A percentile compares a stretch with the other conserved stretches of the same genome.
These are phyloP conservation scores for Colletotrichum chrysophilum DNA, from an alignment of 2,329 filamentous ascomycete genomes.

Conservation along the genomic window DNA sequence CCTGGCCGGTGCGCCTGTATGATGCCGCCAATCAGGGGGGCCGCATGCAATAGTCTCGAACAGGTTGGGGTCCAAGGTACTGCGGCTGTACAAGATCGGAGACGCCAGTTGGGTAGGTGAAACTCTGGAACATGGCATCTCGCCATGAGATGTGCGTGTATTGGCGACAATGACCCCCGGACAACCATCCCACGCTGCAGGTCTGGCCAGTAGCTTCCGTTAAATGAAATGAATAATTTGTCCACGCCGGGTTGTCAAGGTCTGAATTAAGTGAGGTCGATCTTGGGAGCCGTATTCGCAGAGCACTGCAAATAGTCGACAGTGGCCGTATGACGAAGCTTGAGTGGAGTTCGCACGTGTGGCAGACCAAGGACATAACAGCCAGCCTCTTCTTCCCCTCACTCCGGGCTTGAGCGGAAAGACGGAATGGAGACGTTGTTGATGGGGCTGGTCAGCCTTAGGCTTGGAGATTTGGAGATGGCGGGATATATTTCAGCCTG, in stretches of 20 bases:
- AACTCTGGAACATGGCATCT: not conserved
- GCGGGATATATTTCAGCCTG: not conserved
- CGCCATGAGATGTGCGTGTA: not conserved
- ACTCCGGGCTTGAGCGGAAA: not conserved
- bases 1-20: not conserved
- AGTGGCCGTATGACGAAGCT: not conserved
- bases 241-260: not conserved
- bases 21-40: conserved; percentile 10
- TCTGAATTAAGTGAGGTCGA: not conserved
- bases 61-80: not conserved
- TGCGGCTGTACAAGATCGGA: not conserved
- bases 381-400: not conserved
- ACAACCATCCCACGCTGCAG: conserved; percentile 4
- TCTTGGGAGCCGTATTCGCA: not conserved
- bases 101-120: not conserved
- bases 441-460: conserved; percentile 17
- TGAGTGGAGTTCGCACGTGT: conserved; percentile 8
- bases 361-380: not conserved
- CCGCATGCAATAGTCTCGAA: not conserved
- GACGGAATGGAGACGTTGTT: not conserved
- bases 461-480: not conserved
- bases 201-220: not conserved
- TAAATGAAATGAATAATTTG: not conserved
- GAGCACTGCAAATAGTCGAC: not conserved
- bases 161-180: not conserved